Percentiles rank a stretch among this genome's conserved stretches.
Evolutionary conservation across 225 moss, liverwort and hornwort genomes (phyloP).

Genomic region (Takakia lepidozioides): DNA sequence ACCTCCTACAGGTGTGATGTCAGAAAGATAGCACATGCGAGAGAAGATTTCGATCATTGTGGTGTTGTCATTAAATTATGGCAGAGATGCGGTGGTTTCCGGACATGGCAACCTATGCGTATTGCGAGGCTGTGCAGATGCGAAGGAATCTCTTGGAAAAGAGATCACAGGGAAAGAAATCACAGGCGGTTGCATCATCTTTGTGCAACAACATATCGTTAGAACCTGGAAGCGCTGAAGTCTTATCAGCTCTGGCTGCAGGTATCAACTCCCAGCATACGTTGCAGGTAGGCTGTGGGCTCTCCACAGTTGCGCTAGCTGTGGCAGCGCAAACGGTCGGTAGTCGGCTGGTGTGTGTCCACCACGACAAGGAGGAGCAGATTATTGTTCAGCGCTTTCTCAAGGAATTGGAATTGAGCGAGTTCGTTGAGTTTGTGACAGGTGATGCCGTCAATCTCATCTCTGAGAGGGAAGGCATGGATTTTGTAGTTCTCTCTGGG

Average conservation of each 20-base stretch:
- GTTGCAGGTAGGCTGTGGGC: conserved; percentile 61
- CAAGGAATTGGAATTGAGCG: conserved; percentile 37
- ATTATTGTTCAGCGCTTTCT: conserved; percentile 39
- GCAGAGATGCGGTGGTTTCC: conserved; percentile 75
- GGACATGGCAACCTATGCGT: conserved; percentile 51
- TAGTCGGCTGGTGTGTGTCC: conserved; percentile 39
- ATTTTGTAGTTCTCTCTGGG: conserved; percentile 58
- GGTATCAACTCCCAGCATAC: conserved; percentile 64
- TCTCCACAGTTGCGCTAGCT: conserved; percentile 67
- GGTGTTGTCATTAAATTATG: too few relatives aligned
- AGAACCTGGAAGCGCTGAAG: conserved; percentile 63
- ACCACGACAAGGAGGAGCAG: conserved; percentile 55
- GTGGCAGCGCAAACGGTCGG: conserved; percentile 58
- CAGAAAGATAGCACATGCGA: too few relatives aligned
- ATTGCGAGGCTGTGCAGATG: conserved; percentile 62
- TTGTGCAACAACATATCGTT: conserved; percentile 25
- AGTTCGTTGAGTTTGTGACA: conserved; percentile 49
- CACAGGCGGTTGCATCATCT: too few relatives aligned
- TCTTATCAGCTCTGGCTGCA: conserved; percentile 63
- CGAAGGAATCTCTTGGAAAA: conserved; percentile 48
- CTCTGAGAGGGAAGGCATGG: conserved; percentile 34
- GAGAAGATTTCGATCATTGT: too few relatives aligned
- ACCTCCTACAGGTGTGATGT: too few relatives aligned
- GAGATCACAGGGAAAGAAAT: conserved; percentile 29
- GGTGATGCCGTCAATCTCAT: conserved; percentile 50